Evolutionary conservation across 257 asterid genomes (phyloP), one percentile per base, ranked within the genome.

Genomic region (Plantago ovata): DNA sequence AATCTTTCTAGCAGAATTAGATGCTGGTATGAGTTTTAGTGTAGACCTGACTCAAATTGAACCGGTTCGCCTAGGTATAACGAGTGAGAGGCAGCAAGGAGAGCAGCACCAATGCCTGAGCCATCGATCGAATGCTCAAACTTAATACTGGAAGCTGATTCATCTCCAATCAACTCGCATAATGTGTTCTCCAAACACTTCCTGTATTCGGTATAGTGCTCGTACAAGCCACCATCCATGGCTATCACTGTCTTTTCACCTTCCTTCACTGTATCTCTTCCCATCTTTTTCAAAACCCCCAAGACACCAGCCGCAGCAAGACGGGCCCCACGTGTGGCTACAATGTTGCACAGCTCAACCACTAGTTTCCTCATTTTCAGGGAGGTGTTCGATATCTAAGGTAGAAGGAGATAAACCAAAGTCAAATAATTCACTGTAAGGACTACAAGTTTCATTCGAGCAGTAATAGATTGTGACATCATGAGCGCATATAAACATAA

Each of bases 41-140:
- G 11, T 23, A 19, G 10, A 16, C 2, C 28, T 14, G 15, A 42
- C 43, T 61, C 56, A 46, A 3, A 57, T 38, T 13, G 67, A 63
- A 56, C 51, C n/a, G 36, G 36, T 39, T 61, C 77, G 36, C 64
- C 73, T 3, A 57, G 74, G 67, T 83, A 75, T 12, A 43, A 54
- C 36, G 97, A 84, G 69, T 86, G 77, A 13, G 92, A 76, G 56
- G 97, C 95, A 12, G 97, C 95, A 14, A 89, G 81, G 45, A 89
- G 94, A 48, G 94, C 95, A 6, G 97, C 97, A 2, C 97, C 95
- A 28, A 86, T 80, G 60, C 97, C 95, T 3, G 97, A 89, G 11
- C 97, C 97, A 48, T 89, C 97, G 4, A 72, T 81, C 0, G 97
- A 83, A 64, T 81, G 97, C 81, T 69, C 82, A 44, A 89, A 46